Base-by-base conservation (phyloP, 2,329 filamentous ascomycete genomes). In the Fusarium humuli region DNA sequence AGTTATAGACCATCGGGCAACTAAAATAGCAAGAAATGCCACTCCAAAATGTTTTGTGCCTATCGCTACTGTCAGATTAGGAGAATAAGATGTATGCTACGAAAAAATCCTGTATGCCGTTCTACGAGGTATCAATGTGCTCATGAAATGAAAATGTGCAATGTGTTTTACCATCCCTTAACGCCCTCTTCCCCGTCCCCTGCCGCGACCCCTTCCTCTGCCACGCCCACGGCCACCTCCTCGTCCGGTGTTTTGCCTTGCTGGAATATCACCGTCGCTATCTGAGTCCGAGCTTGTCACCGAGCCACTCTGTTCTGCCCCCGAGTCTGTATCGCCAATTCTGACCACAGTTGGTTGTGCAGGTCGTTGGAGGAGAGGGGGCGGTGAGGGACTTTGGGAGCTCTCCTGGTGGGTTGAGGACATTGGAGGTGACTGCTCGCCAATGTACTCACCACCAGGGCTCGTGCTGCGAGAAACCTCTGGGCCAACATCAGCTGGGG, bases 241-340 rank as follows among this genome's bases (percentile, higher is more conserved):
- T 20, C 75, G 59, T n/a, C 73, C 67, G 29, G 70, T 52, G 16
- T 59, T 58, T 44, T 66, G 52, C 47, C 66, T 65, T 30, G 75
- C 73, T 23, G 74, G 75, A 40, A 76, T 76, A 49, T 76, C 74
- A 10, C 54, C 71, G 14, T 65, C 66, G 29, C 70, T 64, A 32
- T 65, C 72, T 14, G 67, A 74, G 25, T 62, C 72, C 16, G 73
- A 73, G 25, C 56, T 57, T 30, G 59, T 40, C 16, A 42, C 20
- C 5, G 65, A 71, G 34, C 30, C 58, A 42, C 44, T 69, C 5
- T 60, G 32, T 30, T 61, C 73, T 30, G 27, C 60, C 54, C 74
- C 73, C 7, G 70, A 69, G 16, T 73, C 73, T 9, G 74, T 73
- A 48, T 75, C 74, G 6, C 71, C 69, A 41, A 76, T 74, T 23